Base-by-base conservation (phyloP, 768 basidiomycete species). In the Trichaptum fuscoviolaceum region DNA sequence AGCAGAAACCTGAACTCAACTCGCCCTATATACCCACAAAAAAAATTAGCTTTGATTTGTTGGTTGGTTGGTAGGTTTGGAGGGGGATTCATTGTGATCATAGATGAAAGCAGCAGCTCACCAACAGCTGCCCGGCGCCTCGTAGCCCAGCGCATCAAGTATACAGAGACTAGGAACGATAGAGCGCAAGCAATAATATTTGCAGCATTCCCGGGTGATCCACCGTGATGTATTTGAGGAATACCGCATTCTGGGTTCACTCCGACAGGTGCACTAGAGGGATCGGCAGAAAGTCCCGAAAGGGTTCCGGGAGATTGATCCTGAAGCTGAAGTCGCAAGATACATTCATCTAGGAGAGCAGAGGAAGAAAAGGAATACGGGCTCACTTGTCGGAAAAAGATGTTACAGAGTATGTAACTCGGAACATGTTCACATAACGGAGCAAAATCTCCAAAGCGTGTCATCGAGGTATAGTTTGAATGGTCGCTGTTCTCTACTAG, bases 71-170 rank as follows among this genome's bases (percentile, higher is more conserved):
- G n/a, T n/a, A n/a, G n/a, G n/a, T n/a, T n/a, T n/a, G n/a, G n/a
- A n/a, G n/a, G n/a, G n/a, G n/a, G n/a, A n/a, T n/a, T n/a, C n/a
- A n/a, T n/a, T n/a, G n/a, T n/a, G n/a, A n/a, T n/a, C n/a, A 30
- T 30, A 30, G 30, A 3, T 30, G 30, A 30, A 30, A 30, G 42
- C 3, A 30, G 42, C 3, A 57, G 83, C 86, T 72, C 71, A 80
- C 94, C 96, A 42, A 98, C 96, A n/a, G 96, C 96, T 12, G 96
- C 96, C 71, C 87, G 89, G 64, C 96, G 79, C 63, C 87, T 78
- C 65, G 83, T 81, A 18, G 87, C 84, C 60, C 82, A 74, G 35
- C 80, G 78, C 42, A 93, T 81, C 58, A 99, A 82, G 36, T 74
- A 74, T 23, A 82, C 68, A n/a, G 86, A 77, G 71, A 90, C 72